Base-by-base conservation (phyloP, 192 early-diverging fungal species). In the Umbelopsis sp. region DNA sequence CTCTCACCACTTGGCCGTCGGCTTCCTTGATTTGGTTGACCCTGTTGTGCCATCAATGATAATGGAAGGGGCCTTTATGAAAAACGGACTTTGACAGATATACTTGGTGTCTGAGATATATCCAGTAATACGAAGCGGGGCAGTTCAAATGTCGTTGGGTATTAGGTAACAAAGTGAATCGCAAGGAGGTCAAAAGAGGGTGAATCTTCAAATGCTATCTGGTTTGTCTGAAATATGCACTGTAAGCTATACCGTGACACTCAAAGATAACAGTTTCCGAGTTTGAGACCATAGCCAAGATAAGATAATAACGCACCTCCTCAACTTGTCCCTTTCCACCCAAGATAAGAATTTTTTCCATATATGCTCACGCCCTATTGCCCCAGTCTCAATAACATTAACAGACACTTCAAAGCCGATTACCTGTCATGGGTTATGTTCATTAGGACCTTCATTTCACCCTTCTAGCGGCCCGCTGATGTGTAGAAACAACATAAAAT, bases 251-350 rank as follows among this genome's bases (percentile, higher is more conserved):
- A 62, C 16, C 56, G 56, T 62, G 29, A 62, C 31, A 62, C 56
- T 14, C 56, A 62, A 62, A 62, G 56, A 62, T 62, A 62, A 62
- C 56, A 62, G 56, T 31, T 62, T 62, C 56, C 56, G 56, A 26
- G 56, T 62, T 22, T 34, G 31, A 32, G 56, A 14, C 20, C 31
- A 62, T 62, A 31, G 20, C 29, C 56, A 29, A 34, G 56, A 62
- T 62, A 62, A 62, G 56, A 62, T 62, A 62, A 62, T 36, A 26
- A 34, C 8, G 31, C 17, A 26, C 29, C 31, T 62, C 56, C 47
- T 49, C 26, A 62, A n/a, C 31, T 62, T 62, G 56, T 29, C 56
- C 56, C 56, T 32, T 32, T 62, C 56, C 24, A 62, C 26, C 47
- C 31, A 32, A 62, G 56, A 62, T 62, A 62, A 62, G 56, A 32